Conservation (phyloP, 2,329 filamentous ascomycete genomes). For the Xylariaceae sp. region DNA sequence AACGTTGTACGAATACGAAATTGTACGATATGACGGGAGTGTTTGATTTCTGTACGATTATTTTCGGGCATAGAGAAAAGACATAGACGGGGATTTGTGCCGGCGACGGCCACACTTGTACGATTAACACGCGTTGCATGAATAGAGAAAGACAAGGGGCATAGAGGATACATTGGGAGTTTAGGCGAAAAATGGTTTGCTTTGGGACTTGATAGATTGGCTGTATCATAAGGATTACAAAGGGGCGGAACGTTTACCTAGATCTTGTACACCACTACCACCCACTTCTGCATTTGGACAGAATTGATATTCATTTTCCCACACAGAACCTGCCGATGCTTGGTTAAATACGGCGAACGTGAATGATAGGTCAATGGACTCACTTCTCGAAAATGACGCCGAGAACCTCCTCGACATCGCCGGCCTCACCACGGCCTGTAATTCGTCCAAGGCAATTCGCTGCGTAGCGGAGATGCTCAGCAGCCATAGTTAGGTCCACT, state of each 20-base stretch:
- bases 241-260: too few relatives aligned
- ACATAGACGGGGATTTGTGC: constrained; percentile 17
- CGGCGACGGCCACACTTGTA: constrained; percentile 19
- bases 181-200: background rate
- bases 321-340: constrained; percentile 46
- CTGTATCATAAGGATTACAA: background rate
- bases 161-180: too few relatives aligned
- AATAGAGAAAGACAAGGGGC: constrained; percentile 2
- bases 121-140: constrained; percentile 13
- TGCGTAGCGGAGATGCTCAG: constrained; percentile 78
- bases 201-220: background rate
- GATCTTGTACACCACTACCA: constrained; percentile 3
- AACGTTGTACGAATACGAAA: constrained; percentile 18
- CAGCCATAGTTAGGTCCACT: constrained; percentile 81
- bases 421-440: constrained; percentile 75
- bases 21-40: constrained; percentile 14
- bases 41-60: constrained; percentile 16
- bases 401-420: constrained; percentile 91
- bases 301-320: constrained; percentile 39
- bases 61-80: constrained; percentile 8
- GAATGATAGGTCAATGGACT: constrained; percentile 34
- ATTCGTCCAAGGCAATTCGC: constrained; percentile 78
- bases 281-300: constrained; percentile 9
- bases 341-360: constrained; percentile 10
- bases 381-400: constrained; percentile 98